Evolutionary conservation across 108 stramenopile species (phyloP), one percentile per base, ranked within the genome.

Genomic region (Epipyxis sp.): DNA sequence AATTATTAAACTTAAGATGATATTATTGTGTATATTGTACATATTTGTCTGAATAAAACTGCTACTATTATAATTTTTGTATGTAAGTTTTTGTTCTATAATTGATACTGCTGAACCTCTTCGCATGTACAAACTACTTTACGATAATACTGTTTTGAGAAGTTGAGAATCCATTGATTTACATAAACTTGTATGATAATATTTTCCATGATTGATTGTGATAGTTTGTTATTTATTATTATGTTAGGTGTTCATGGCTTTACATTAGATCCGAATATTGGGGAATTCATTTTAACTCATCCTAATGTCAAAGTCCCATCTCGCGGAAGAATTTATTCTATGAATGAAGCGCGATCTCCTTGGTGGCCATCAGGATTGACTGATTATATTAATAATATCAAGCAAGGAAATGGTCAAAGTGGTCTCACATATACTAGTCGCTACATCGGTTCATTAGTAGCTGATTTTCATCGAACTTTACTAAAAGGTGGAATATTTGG

Each of bases 261-360:
- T 65, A 88, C 89, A 42, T 79, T 85, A 72, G 88, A 87, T 71
- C 72, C 59, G 0, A 59, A 76, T 29, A 85, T 85, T 80, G 84
- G 84, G 20, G 83, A 87, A 62, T 86, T 86, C 44, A 85, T 90
- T 50, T 79, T 91, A 69, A 88, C 93, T 69, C 81, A 90, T 76
- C 89, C 89, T 42, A 91, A 96, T 87, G 87, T 88, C 44, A 87
- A 88, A 54, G 85, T 96, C 30, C 86, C 94, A 50, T 84, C 91
- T 80, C 89, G 92, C 76, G 94, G 90, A 82, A 92, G 94, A 81
- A 83, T 82, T 46, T 92, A 96, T 78, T 90, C 92, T 34, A 93
- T 94, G 78, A 96, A 94, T 59, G 87, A 94, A 62, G 91, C 94
- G 16, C 62, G 34, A 0, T n/a, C 0, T 54, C 43, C 57, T 20